These are phyloP conservation scores for Tricholoma flavovirens DNA, from an alignment of 768 basidiomycete genomes.

Conservation along the genomic window DNA sequence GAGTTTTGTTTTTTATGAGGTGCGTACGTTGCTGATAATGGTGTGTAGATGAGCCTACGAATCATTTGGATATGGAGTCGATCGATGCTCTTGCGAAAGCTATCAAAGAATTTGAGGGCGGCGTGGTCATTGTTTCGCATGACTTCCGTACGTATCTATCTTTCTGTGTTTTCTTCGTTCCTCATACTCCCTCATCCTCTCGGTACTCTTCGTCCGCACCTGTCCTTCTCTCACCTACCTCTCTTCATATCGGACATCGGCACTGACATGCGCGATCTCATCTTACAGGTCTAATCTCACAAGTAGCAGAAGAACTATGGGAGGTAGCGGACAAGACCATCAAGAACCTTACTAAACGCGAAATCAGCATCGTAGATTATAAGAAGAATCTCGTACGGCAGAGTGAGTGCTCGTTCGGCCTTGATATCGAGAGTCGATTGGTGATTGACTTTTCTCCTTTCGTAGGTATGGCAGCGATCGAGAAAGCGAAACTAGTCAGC, in stretches of 20 bases:
- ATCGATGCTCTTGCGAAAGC: constrained; percentile 94
- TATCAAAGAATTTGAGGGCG: constrained; percentile 96
- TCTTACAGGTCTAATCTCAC: constrained; percentile 77
- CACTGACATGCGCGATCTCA: not conserved
- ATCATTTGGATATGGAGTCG: constrained; percentile 96
- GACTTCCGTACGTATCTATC: constrained; percentile 84
- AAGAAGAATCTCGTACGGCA: constrained; percentile 81
- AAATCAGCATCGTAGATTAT: constrained; percentile 90
- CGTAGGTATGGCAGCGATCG: constrained; percentile 75
- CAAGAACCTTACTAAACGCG: constrained; percentile 83
- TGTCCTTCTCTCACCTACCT: too few species aligned
- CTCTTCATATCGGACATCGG: not conserved
- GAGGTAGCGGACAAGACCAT: constrained; percentile 95
- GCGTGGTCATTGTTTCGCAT: constrained; percentile 99
- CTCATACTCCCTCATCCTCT: too few species aligned
- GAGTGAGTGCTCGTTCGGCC: constrained; percentile 42
- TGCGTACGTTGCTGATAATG: not conserved
- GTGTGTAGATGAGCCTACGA: constrained; percentile 80
- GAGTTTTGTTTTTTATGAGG: constrained; percentile 1
- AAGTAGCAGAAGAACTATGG: constrained; percentile 99
- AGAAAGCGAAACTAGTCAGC: constrained; percentile 90
- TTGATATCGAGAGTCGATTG: not conserved
- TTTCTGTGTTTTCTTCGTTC: not conserved
- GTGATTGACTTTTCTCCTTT: not conserved
- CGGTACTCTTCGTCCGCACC: too few species aligned